Conservation (phyloP, 2,329 filamentous ascomycete species). For the Penicillium sp. region DNA sequence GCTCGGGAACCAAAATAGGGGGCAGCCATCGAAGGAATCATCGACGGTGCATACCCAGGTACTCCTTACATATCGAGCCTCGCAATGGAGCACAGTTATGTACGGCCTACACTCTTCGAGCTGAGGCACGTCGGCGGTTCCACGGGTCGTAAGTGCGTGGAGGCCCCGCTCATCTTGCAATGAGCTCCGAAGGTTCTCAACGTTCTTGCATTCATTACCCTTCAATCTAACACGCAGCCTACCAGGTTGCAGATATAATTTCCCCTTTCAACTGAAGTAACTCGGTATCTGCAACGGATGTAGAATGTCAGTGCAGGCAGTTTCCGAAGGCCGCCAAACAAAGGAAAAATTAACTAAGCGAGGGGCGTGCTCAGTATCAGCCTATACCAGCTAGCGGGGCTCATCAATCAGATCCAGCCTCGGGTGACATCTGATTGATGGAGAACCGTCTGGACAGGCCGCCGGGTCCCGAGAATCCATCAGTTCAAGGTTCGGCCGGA, state of each 20-base stretch:
- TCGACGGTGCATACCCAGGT: constrained; percentile 2
- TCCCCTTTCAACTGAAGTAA: neutral
- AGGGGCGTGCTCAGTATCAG: constrained; percentile 15
- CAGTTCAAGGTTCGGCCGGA: constrained; percentile 16
- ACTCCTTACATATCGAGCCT: neutral
- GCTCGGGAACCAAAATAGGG: neutral
- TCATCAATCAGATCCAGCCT: constrained; percentile 14
- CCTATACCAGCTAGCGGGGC: constrained; percentile 16
- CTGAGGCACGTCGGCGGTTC: neutral
- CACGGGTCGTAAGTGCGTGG: constrained; percentile 8
- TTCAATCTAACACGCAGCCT: neutral
- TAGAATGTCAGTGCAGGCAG: constrained; percentile 1
- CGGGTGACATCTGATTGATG: constrained; percentile 22
- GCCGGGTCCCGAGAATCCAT: constrained; percentile 14
- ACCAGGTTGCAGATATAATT: neutral
- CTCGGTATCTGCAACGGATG: constrained; percentile 3
- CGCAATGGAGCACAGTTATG: neutral
- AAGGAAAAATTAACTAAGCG: constrained; percentile 1
- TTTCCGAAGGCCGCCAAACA: neutral
- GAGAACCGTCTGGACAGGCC: constrained; percentile 3
- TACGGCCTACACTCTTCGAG: neutral
- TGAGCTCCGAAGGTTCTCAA: constrained; percentile 6
- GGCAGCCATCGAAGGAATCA: neutral
- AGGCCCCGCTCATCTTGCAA: constrained; percentile 10
- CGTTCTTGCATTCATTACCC: neutral